A percentile compares a stretch with the other conserved stretches of the same genome.
These are phyloP conservation scores for Breviolum minutum DNA, from an alignment of 73 alveolate genomes.

Conservation along the genomic window DNA sequence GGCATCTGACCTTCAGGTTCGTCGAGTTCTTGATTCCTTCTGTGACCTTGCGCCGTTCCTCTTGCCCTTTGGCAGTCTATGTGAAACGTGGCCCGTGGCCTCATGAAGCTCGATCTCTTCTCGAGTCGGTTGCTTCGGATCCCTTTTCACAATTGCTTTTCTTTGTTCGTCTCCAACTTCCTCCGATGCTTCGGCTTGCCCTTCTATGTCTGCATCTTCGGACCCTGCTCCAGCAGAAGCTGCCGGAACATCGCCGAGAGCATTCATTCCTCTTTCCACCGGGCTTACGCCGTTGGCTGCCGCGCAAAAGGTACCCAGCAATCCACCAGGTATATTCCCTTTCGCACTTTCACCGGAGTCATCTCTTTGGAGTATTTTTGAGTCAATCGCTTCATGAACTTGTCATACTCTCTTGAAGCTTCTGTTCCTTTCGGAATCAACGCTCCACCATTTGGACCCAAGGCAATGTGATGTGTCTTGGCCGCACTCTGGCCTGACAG, in stretches of 20 bases:
- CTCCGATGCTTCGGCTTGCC: not conserved
- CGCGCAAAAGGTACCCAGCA: slow-evolving; percentile 5
- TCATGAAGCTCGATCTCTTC: slow-evolving; percentile 28
- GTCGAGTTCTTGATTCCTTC: not conserved
- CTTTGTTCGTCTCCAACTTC: not conserved
- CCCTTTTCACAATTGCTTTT: not conserved
- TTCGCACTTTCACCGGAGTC: not conserved
- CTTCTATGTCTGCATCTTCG: not conserved
- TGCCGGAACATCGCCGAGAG: slow-evolving; percentile 4
- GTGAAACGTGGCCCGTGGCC: slow-evolving; percentile 20
- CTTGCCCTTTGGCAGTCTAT: slow-evolving; percentile 30
- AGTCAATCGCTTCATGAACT: not conserved
- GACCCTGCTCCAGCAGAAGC: slow-evolving; percentile 30
- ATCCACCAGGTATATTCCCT: not conserved
- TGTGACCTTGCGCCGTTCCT: not conserved
- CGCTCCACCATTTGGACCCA: not conserved
- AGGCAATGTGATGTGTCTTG: not conserved
- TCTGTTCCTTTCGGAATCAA: not conserved
- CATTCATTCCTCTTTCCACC: not conserved
- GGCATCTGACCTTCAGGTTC: slow-evolving; percentile 21
- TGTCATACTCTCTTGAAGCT: not conserved
- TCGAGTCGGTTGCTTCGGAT: not conserved
- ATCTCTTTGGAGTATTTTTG: not conserved
- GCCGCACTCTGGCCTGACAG: too few relatives aligned
- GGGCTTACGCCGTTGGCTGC: slow-evolving; percentile 18